A percentile compares a stretch with the other conserved stretches of the same genome.
phyloP scores from a whole-genome alignment of 768 basidiomycete species.

The Sarcodon aspratus region DNA sequence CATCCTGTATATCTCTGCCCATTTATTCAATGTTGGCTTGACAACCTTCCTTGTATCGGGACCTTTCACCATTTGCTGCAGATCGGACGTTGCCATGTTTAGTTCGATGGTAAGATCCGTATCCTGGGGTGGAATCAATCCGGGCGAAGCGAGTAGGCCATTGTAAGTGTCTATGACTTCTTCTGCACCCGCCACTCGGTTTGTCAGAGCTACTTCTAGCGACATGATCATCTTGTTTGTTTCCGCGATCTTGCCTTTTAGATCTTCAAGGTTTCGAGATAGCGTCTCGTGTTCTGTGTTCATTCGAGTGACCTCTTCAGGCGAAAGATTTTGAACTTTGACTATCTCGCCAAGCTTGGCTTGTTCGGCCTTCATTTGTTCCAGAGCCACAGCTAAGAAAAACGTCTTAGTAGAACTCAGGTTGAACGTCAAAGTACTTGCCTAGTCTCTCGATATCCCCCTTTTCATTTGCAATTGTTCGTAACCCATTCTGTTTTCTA shows the following conservation, averaged over 20 bases:
- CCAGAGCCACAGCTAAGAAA: conserved; percentile 43
- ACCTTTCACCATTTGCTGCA: conserved; percentile 56
- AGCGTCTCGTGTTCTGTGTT: conserved; percentile 80
- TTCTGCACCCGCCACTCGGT: conserved; percentile 72
- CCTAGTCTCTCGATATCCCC: conserved; percentile 48
- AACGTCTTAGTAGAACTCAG: neutral
- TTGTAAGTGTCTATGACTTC: conserved; percentile 74
- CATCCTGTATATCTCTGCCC: conserved; percentile 62
- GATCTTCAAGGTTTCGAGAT: conserved; percentile 59
- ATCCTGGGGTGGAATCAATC: conserved; percentile 63
- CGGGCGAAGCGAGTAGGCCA: conserved; percentile 60
- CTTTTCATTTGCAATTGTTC: conserved; percentile 57
- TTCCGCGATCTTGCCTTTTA: conserved; percentile 66
- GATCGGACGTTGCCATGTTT: conserved; percentile 65
- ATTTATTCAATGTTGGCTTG: conserved; percentile 62
- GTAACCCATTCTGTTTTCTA: conserved; percentile 55
- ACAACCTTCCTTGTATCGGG: conserved; percentile 61
- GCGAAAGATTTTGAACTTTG: conserved; percentile 78
- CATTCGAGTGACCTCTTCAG: conserved; percentile 88
- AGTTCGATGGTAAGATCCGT: conserved; percentile 74
- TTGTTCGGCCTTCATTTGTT: conserved; percentile 54
- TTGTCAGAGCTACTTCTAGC: conserved; percentile 76
- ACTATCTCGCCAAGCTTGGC: conserved; percentile 54
- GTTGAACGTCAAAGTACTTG: conserved; percentile 17
- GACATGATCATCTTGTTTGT: conserved; percentile 62